Evolutionary conservation across 106 monocot species (phyloP), one percentile per base, ranked within the genome.

Genomic region (Agapanthus africanus): DNA sequence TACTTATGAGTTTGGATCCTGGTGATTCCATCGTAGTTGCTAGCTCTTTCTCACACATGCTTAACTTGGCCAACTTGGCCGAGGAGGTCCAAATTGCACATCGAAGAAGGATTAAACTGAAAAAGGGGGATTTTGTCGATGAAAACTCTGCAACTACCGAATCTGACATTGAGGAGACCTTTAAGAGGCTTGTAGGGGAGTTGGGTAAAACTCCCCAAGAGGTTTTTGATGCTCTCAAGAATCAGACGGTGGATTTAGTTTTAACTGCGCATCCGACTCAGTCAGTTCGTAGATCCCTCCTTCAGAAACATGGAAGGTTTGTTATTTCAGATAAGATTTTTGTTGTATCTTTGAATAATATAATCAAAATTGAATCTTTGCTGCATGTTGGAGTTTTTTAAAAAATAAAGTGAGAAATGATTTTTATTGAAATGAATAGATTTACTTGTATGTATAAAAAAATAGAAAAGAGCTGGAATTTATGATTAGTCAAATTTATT

Each of bases 201-300:
- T 71, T 91, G 66, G 80, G 80, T 35, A 91, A 91, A 69, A 75
- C 91, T 11, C 84, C 84, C 1, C 34, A 74, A 70, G 84, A 94
- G 68, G 63, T 94, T 18, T 94, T 94, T 76, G 90, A 94, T 70
- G 93, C 93, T 51, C 78, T 94, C 60, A 91, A 91, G 70, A 91
- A 75, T 69, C 91, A 91, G 65, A 91, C 91, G 1, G 80, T 91
- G 44, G 91, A 91, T 75, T 72, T 91, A 27, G 91, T 91, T 69
- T 63, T 94, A 18, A 94, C 93, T 54, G 93, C 93, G n/a, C 93
- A 94, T 78, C 90, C 90, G 18, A 90, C 93, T 59, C 93, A 94
- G 73, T 94, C 93, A 18, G 73, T 90, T 33, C 70, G 90, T 70
- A 77, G 90, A 69, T 94, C 93, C 32, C 69, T 90, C 63, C 90